These are phyloP conservation scores for Fusarium clavum DNA, from an alignment of 2,329 filamentous ascomycete genomes.

Conservation along the genomic window DNA sequence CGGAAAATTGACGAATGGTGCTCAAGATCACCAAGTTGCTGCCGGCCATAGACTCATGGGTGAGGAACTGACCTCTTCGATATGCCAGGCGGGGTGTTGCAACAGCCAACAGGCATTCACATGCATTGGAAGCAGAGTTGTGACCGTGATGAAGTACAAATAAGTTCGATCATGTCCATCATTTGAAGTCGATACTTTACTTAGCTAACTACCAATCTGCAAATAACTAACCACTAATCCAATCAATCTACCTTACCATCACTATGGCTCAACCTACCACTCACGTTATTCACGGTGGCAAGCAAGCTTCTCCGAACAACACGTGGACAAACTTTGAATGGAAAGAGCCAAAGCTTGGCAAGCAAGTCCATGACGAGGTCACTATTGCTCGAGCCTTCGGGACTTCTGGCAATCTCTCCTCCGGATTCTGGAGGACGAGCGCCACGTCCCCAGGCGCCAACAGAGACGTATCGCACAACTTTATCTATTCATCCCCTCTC, in stretches of 20 bases:
- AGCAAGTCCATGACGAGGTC: conserved; percentile 4
- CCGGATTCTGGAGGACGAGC: conserved; percentile 7
- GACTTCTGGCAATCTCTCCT: not conserved
- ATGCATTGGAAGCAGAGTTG: not conserved
- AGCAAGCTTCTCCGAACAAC: not conserved
- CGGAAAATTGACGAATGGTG: no score
- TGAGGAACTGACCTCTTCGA: no score
- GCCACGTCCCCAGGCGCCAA: conserved; percentile 1
- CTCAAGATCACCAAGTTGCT: no score
- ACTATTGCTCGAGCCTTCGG: conserved; percentile 9
- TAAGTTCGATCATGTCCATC: not conserved
- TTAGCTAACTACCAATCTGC: no score
- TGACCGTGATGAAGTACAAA: not conserved
- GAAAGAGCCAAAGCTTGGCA: conserved; percentile 13
- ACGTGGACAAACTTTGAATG: conserved; percentile 4
- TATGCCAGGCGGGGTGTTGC: no score
- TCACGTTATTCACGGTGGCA: conserved; percentile 11
- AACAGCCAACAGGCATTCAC: no score
- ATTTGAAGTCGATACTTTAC: rapidly evolving
- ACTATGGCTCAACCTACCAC: conserved; percentile 7
- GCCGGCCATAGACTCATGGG: no score
- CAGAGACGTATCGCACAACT: not conserved
- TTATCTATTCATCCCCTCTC: conserved; percentile 8
- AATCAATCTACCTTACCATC: not conserved
- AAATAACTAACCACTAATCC: rapidly evolving